Evolutionary conservation across 2,329 filamentous ascomycete species (phyloP), one percentile per base, ranked within the genome.

Genomic region (Macrophomina tecta): DNA sequence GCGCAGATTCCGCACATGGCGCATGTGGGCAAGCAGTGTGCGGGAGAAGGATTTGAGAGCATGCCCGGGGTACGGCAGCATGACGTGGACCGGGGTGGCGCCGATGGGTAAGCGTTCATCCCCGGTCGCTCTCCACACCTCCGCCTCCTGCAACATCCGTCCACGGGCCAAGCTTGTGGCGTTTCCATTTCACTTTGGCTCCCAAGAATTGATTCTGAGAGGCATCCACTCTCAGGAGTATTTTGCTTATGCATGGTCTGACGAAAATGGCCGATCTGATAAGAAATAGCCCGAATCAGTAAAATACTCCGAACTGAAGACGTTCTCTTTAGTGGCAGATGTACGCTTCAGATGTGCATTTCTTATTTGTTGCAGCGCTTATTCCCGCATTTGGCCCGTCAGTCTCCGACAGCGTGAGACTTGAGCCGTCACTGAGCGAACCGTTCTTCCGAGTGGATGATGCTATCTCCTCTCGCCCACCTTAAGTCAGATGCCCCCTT

Each of bases 401-500:
- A 34, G 16, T 61, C 58, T 45, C 58, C 34, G 58, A 49, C 16
- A 14, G 58, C 32, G 46, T 49, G n/a, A n/a, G 58, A 49, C 58
- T 62, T 62, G 58, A 62, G 58, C 58, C 58, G 58, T 62, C 30
- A 32, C 58, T 62, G 42, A 49, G 42, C 58, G 58, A 45, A 38
- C 30, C 30, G 28, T 48, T 62, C 32, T 49, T 49, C 58, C 58
- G 58, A 49, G 30, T 62, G 45, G 58, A 49, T 62, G 58, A 62
- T 36, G 58, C 58, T 28, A 62, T 62, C 58, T 62, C 58, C 58
- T 48, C 38, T 38, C 58, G 42, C 58, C 58, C 16, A 38, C 32
- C 42, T 62, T 62, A 62, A 62, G 58, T 45, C 42, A 45, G 12
- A 14, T 45, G 42, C 11, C 42, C 42, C 42, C 11, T 23, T 45